Evolutionary conservation across 345 rosid genomes (phyloP), one percentile per base, ranked within the genome.

Genomic region (Aquilaria sinensis): DNA sequence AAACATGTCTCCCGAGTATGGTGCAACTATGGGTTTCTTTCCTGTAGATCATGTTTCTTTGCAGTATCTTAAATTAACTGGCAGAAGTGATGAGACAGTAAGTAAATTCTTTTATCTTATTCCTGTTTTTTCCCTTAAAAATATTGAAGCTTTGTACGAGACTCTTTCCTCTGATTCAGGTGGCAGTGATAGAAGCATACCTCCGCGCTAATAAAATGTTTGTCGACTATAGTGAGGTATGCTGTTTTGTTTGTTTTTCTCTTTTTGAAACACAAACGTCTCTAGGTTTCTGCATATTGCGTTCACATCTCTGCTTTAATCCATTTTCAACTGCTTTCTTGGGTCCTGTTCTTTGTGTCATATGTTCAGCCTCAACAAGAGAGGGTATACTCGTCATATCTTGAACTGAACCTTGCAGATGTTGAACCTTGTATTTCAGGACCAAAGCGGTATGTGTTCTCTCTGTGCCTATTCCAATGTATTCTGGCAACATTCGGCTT

Each of bases 11-110:
- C 99, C 99, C 1, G 99, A 94, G 79, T 94, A 94, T 68, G 99
- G 99, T 81, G 97, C 99, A 72, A 94, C 99, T 75, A 94, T 94
- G 99, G 99, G 99, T 30, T 94, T 94, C 77, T 94, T 94, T 88
- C 99, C 97, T 29, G 99, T 94, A 6, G 99, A 94, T 80, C 96
- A 85, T 78, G 97, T 89, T 70, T 86, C 99, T 32, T 69, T 94
- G 60, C 91, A 94, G 64, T 94, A 91, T 78, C 93, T 94, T 52
- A 91, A 84, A 74, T 77, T 94, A 83, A 94, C 99, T 10, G 99
- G 99, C 69, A 87, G 99, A 71, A 94, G 96, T 66, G 97, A 94
- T 58, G 97, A 94, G 67, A 89, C 96, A 29, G 99, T 94, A 70
- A 82, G 93, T 75, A 23, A 23, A 33, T 61, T 51, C 56, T 52